Evolutionary conservation across 371 early-diverging fungal species (phyloP).

Genomic region (Rhizopus delemar): DNA sequence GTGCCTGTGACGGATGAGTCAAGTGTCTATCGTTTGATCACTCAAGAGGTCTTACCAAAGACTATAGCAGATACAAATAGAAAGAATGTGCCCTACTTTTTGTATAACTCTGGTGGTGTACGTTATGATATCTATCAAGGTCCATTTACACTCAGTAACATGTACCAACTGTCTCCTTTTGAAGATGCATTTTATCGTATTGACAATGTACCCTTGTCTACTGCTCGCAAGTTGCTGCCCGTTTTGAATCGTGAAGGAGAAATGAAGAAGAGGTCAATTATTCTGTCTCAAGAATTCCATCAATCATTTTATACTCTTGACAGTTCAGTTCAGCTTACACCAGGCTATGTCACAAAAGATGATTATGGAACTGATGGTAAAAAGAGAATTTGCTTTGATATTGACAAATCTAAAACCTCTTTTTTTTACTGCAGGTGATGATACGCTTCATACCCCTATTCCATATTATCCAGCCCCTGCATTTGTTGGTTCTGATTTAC

Average conservation of each 20-base stretch:
- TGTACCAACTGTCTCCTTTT: conserved; percentile 57
- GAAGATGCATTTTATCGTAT: conserved; percentile 44
- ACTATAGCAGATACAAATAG: conserved; percentile 32
- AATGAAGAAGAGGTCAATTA: conserved; percentile 45
- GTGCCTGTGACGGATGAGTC: conserved; percentile 40
- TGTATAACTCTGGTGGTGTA: conserved; percentile 54
- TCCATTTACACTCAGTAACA: conserved; percentile 51
- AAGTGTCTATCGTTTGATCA: conserved; percentile 46
- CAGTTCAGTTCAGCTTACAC: conserved; percentile 49
- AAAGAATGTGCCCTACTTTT: conserved; percentile 43
- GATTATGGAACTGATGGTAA: conserved; percentile 52
- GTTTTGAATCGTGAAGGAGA: conserved; percentile 61
- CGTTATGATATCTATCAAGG: conserved; percentile 59
- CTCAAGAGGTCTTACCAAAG: conserved; percentile 48
- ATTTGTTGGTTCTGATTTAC: conserved; percentile 38
- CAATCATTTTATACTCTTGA: not conserved
- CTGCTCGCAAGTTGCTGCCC: conserved; percentile 41
- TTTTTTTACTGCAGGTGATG: conserved; percentile 27
- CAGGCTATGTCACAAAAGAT: conserved; percentile 56
- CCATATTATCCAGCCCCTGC: conserved; percentile 47
- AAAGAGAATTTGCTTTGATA: not conserved
- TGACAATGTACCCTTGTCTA: conserved; percentile 38
- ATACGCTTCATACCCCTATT: conserved; percentile 34
- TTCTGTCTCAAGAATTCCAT: conserved; percentile 36
- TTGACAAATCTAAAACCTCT: not conserved